Base-by-base conservation (phyloP, 305 asterid genomes). In the Fraxinus sp. region DNA sequence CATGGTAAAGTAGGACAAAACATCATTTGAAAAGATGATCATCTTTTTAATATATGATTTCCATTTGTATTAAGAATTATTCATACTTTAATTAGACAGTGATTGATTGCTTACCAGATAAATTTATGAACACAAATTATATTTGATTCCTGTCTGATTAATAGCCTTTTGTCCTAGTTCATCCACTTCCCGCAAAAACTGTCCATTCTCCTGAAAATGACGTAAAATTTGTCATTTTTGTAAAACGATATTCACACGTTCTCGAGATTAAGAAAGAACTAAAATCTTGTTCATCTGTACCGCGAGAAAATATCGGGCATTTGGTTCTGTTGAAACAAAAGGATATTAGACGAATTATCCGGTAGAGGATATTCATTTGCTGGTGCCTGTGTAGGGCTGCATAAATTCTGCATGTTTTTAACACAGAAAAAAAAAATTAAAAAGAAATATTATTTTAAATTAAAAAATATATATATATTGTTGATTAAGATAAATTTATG, bases 151-250 rank as follows among this genome's bases (percentile, higher is more conserved):
- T 59, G 89, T 74, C 83, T 89, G 93, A 89, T 89, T 88, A 37
- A 84, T 84, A 35, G 87, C 80, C 79, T 86, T 89, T 66, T 87
- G 93, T 85, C 93, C 92, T 57, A 89, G 94, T 57, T 88, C 97
- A 81, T 90, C 97, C 85, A 85, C 88, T 77, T 86, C 94, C 94
- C 93, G 90, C 84, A 89, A 85, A 57, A 74, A 84, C 81, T 91
- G 90, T 89, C 91, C 92, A 82, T 88, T 87, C 46, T 82, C 92
- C 98, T 92, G 93, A 84, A 87, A 89, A 82, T 55, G 85, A 87
- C 68, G 66, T 85, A 8, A 70, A 32, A 33, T 68, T 80, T 81
- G 59, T 57, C 78, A 39, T 35, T 49, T 28, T 46, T 36, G 7
- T 52, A 33, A 1, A 3, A 72, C 3, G 46, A 0, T 9, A 66